These are phyloP conservation scores for Aristolochia fimbriata DNA, from an alignment of 164 flowering plant genomes.

Conservation along the genomic window DNA sequence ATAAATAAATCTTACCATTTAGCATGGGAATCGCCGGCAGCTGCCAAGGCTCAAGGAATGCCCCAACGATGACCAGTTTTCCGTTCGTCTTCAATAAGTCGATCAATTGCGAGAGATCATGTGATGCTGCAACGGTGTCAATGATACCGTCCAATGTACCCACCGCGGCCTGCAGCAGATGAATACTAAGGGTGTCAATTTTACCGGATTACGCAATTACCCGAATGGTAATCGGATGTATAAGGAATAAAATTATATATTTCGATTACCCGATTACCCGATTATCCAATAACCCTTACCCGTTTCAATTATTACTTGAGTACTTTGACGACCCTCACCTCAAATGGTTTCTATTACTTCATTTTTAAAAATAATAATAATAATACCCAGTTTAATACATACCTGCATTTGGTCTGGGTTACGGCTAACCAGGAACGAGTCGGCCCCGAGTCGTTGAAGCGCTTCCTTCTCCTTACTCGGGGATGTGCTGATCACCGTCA, in stretches of 20 bases:
- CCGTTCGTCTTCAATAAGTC: constrained; percentile 7
- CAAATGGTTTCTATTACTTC: background rate
- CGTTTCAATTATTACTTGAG: too few relatives aligned
- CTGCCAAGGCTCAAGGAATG: constrained; percentile 36
- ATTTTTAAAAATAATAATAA: background rate
- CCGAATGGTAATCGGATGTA: too few relatives aligned
- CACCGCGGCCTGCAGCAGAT: background rate
- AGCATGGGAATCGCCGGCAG: constrained; percentile 32
- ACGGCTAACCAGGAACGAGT: constrained; percentile 30
- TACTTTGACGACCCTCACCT: too few relatives aligned
- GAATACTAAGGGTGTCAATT: too few relatives aligned
- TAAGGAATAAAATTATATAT: too few relatives aligned
- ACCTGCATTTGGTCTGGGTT: constrained; percentile 31
- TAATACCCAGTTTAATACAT: background rate
- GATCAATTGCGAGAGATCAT: background rate
- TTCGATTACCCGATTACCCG: background rate
- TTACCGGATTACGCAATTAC: too few relatives aligned
- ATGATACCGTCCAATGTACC: constrained; percentile 7
- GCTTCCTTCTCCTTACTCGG: constrained; percentile 33
- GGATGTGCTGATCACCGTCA: constrained; percentile 39
- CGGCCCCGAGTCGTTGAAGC: constrained; percentile 34
- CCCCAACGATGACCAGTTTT: constrained; percentile 39
- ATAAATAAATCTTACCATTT: constrained; percentile 16
- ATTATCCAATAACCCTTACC: background rate
- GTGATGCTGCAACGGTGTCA: background rate